Evolutionary conservation across 495 filamentous ascomycete species (phyloP).

Genomic region (Astrothelium macrocarpum): DNA sequence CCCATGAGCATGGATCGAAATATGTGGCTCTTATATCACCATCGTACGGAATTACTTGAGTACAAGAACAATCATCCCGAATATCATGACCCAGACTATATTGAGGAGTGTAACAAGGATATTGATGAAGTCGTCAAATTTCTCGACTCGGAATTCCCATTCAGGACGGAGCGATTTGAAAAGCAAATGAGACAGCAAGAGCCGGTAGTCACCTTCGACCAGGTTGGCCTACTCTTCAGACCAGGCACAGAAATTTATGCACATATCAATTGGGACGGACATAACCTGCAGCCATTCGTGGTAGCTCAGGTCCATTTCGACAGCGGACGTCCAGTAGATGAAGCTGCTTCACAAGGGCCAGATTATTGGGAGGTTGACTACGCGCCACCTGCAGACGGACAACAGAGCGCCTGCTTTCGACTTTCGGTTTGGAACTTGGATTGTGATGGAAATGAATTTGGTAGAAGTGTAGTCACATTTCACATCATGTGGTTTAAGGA

Average conservation of each 20-base stretch:
- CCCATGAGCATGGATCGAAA: neutral
- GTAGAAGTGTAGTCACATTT: constrained; percentile 55
- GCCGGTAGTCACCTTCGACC: neutral
- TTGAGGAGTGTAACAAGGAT: neutral
- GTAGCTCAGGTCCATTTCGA: no score
- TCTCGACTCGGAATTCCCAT: neutral
- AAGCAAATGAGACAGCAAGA: neutral
- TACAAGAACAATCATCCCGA: neutral
- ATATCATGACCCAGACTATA: neutral
- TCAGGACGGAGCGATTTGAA: neutral
- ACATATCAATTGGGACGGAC: neutral
- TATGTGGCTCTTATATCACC: neutral
- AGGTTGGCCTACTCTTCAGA: neutral
- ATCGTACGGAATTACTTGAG: neutral
- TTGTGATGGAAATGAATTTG: constrained; percentile 67
- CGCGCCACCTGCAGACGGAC: no score
- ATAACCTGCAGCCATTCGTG: neutral
- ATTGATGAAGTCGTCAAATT: neutral
- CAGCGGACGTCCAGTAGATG: no score
- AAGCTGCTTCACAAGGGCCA: no score
- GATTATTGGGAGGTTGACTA: no score
- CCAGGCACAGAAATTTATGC: neutral
- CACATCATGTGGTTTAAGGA: constrained; percentile 72
- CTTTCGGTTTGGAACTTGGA: constrained; percentile 47
- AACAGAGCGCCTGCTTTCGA: no score